Evolutionary conservation across 331 rosid species (phyloP).

Genomic region (Dryas integrifolia): DNA sequence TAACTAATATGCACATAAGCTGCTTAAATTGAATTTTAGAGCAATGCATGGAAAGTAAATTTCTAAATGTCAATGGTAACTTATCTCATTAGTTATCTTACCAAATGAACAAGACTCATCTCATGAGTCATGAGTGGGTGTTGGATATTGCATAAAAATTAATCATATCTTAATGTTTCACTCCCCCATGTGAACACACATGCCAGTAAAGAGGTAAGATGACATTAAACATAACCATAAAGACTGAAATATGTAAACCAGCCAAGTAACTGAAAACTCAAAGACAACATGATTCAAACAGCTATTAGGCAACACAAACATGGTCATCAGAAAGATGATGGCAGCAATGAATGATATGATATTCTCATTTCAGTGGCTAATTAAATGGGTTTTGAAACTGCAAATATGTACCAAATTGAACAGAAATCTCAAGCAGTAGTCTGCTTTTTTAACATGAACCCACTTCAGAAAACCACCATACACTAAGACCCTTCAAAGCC

Average conservation of each 20-base stretch:
- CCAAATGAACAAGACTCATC: background rate
- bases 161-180: background rate
- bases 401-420: background rate
- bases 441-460: background rate
- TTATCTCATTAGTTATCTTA: background rate
- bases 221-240: background rate
- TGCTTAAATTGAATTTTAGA: background rate
- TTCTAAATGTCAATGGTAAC: background rate
- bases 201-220: background rate
- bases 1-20: background rate
- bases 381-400: background rate
- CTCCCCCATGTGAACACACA: too few species aligned
- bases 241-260: background rate
- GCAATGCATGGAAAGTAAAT: background rate
- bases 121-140: background rate
- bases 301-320: background rate
- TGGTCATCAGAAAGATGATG: background rate
- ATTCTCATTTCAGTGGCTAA: too few species aligned
- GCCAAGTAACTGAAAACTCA: background rate
- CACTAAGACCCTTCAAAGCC: background rate
- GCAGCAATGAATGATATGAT: background rate
- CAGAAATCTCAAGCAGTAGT: background rate
- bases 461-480: background rate
- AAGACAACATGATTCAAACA: slow-evolving; percentile 6
- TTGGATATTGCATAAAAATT: background rate